Evolutionary conservation across 306 rosid genomes (phyloP).

Genomic region (Quercus rubra): DNA sequence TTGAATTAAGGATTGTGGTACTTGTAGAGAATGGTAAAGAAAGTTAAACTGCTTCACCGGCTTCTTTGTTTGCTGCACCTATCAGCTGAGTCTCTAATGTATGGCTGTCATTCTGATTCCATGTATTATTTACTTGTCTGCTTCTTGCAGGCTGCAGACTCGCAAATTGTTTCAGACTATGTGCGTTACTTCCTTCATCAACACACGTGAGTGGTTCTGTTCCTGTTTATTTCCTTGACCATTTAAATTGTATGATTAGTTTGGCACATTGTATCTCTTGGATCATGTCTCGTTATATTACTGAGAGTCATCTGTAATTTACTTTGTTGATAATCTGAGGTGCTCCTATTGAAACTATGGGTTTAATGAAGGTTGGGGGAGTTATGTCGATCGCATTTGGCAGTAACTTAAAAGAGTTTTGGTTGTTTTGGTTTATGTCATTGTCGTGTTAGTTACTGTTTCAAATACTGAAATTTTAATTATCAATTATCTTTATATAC

Average conservation of each 20-base stretch:
- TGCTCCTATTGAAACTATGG: background rate
- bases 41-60: too few species aligned
- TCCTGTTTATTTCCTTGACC: background rate
- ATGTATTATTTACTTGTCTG: slow-evolving; percentile 5
- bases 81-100: background rate
- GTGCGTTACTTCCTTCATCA: slow-evolving; percentile 91
- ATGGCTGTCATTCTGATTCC: background rate
- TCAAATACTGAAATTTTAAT: slow-evolving; percentile 1
- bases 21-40: too few species aligned
- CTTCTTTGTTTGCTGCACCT: too few species aligned
- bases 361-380: background rate
- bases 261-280: background rate
- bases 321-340: background rate
- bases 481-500: slow-evolving; percentile 18
- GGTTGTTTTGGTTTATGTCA: background rate
- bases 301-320: background rate
- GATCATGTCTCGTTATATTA: background rate
- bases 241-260: slow-evolving; percentile 1
- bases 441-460: background rate
- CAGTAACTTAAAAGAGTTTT: background rate
- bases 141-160: slow-evolving; percentile 84
- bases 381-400: background rate
- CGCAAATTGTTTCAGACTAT: slow-evolving; percentile 88
- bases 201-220: slow-evolving; percentile 63
- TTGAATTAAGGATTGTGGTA: too few species aligned